phyloP scores from a whole-genome alignment of 2,329 filamentous ascomycete genomes.

The Simplicillium sp. region DNA sequence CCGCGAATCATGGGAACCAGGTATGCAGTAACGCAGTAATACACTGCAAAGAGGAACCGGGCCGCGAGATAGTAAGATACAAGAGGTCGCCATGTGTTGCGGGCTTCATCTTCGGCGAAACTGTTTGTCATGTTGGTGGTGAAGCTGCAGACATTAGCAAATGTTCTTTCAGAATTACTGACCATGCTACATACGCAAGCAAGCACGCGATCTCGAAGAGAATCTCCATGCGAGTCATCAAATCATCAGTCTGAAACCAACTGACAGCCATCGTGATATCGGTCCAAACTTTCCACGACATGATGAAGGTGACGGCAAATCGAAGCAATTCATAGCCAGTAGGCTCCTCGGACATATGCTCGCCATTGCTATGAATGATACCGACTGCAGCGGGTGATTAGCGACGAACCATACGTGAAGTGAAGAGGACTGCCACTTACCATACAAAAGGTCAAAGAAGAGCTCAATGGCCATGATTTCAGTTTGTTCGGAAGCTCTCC shows the following conservation, averaged over 20 bases:
- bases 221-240: constrained; percentile 47
- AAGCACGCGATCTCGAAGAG: constrained; percentile 53
- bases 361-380: constrained; percentile 55
- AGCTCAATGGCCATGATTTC: constrained; percentile 56
- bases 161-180: background rate
- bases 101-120: constrained; percentile 30
- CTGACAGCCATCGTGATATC: constrained; percentile 47
- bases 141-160: constrained; percentile 23
- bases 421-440: constrained; percentile 10
- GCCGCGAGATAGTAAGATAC: constrained; percentile 52
- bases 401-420: constrained; percentile 4
- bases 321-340: constrained; percentile 45
- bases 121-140: constrained; percentile 53
- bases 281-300: constrained; percentile 56
- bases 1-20: constrained; percentile 48
- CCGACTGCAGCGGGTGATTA: constrained; percentile 29
- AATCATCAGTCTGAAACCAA: constrained; percentile 55
- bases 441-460: constrained; percentile 53
- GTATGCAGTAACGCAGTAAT: constrained; percentile 33
- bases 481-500: constrained; percentile 48
- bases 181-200: constrained; percentile 32
- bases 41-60: constrained; percentile 40
- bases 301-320: constrained; percentile 51
- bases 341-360: constrained; percentile 46
- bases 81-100: constrained; percentile 46